A percentile compares a stretch with the other conserved stretches of the same genome.
Evolutionary conservation across 2,329 filamentous ascomycete genomes (phyloP).

Genomic region (Fusarium sp.): DNA sequence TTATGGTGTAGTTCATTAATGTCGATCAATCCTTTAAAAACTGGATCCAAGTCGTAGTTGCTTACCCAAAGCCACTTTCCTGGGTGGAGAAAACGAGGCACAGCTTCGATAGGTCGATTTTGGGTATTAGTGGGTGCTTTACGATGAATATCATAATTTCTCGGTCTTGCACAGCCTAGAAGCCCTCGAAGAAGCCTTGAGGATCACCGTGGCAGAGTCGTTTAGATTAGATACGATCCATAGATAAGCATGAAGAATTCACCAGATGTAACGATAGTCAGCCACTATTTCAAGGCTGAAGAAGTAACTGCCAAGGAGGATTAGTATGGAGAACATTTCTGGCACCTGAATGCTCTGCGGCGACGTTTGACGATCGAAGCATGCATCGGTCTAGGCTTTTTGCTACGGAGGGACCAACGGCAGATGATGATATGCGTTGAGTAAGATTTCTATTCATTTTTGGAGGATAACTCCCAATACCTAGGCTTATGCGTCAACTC

Average conservation of each 20-base stretch:
- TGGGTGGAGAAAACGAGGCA: no score
- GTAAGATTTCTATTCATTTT: no score
- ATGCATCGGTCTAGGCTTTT: no score
- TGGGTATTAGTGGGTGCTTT: background rate
- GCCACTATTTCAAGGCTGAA: no score
- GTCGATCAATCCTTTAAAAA: background rate
- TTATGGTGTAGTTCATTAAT: background rate
- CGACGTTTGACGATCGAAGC: no score
- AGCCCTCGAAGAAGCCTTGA: background rate
- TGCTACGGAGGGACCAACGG: no score
- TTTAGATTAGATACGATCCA: conserved; percentile 12
- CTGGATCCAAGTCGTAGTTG: background rate
- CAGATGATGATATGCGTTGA: no score
- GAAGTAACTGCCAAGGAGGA: background rate
- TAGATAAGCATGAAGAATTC: conserved; percentile 2
- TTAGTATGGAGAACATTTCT: background rate
- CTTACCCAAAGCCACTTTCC: background rate
- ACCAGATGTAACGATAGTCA: background rate
- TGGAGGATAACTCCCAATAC: no score
- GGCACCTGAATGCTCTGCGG: no score
- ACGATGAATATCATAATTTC: background rate
- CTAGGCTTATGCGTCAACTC: background rate
- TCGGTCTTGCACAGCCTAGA: background rate
- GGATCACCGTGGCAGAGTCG: background rate
- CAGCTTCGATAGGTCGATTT: no score